Conservation (phyloP, 2,329 filamentous ascomycete species). For the Aspergillus arachidicola region DNA sequence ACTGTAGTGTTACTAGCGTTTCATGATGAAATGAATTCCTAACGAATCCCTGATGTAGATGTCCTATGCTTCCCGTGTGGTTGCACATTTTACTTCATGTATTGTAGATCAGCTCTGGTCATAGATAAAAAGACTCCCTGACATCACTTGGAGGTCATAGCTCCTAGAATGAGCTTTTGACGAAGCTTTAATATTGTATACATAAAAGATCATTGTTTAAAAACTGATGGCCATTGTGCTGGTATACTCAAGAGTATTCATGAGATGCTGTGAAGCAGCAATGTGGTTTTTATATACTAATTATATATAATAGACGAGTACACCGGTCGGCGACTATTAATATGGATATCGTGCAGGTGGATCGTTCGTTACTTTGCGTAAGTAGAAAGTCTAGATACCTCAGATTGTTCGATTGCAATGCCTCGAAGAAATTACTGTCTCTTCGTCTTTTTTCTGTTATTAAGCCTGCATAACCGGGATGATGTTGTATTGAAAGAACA, state of each 20-base stretch:
- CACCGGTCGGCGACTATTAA: background rate
- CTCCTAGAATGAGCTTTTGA: no score
- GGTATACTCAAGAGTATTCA: no score
- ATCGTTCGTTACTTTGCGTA: background rate
- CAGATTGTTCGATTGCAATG: background rate
- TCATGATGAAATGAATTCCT: slow-evolving; percentile 10
- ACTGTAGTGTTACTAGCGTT: background rate
- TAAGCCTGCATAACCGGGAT: background rate
- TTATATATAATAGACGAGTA: background rate
- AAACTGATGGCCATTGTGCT: no score
- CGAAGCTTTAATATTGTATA: no score
- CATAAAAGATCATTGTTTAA: no score
- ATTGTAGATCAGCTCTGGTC: no score
- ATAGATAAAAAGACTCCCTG: no score
- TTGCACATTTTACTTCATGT: no score
- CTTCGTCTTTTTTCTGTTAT: background rate
- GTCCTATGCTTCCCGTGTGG: background rate
- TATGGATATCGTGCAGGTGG: background rate
- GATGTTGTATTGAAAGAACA: background rate
- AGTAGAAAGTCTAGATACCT: background rate
- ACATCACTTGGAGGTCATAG: no score
- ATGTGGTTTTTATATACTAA: no score
- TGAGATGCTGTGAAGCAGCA: no score
- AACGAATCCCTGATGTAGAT: background rate
- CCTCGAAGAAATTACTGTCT: background rate